Evolutionary conservation across 1,284 basidiomycete genomes (phyloP), one percentile per base, ranked within the genome.

Genomic region (Melampsora larici-populina): DNA sequence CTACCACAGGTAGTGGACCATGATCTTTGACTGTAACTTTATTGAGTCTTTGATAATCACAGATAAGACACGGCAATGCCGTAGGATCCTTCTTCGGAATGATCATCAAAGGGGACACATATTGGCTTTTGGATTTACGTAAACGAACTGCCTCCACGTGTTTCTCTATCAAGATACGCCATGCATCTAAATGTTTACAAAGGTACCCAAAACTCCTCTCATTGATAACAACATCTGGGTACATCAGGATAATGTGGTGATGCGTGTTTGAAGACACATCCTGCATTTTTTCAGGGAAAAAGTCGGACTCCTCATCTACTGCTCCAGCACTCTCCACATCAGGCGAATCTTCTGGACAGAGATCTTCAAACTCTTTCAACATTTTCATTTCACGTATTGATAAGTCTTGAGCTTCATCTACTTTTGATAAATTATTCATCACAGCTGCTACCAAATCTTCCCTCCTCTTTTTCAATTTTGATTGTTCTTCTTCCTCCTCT

Each of bases 21-120:
- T 65, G 40, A 64, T 80, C 78, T 51, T 71, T 72, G 40, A 79
- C 74, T 3, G 78, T 80, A 67, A 74, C 78, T 11, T 26, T 36
- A 55, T 80, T 80, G 17, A 80, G 29, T 1, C 0, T 1, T 11
- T 69, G 48, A 62, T 80, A 80, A 49, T 80, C 69, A 40, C 64
- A 66, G 11, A 49, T 21, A 11, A 11, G 21, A 49, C 48, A 21
- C 11, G 11, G 48, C 11, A 11, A 49, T 49, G 11, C 48, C 11
- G 11, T 49, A 11, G 11, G 11, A 49, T 11, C 48, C 11, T 49
- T n/a, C n/a, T n/a, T n/a, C n/a, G n/a, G n/a, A n/a, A n/a, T n/a
- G n/a, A n/a, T n/a, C n/a, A n/a, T n/a, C 11, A 11, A 11, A 11
- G 48, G 48, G 11, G 48, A 49, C 48, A 49, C 48, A 21, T 49